phyloP scores from a whole-genome alignment of 2,329 filamentous ascomycete genomes.

The Lachnellula arida region DNA sequence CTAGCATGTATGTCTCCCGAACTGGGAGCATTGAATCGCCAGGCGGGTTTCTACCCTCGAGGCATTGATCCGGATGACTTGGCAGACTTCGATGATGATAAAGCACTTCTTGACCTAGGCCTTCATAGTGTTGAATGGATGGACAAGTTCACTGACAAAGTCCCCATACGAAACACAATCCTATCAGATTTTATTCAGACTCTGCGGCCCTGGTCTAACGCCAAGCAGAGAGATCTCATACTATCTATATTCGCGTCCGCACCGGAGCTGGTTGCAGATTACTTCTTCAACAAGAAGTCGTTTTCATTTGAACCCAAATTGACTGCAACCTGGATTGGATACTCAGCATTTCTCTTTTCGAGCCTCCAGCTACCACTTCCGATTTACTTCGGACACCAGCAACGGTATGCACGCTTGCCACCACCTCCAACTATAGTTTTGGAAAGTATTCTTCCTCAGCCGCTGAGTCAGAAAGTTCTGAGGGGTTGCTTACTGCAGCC shows the following conservation, averaged over 20 bases:
- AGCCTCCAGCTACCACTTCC: conserved; percentile 73
- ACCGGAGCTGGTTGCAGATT: conserved; percentile 83
- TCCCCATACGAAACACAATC: conserved; percentile 74
- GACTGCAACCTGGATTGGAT: conserved; percentile 91
- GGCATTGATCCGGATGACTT: conserved; percentile 56
- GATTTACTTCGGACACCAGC: conserved; percentile 61
- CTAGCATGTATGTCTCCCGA: conserved; percentile 68
- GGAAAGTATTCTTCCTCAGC: conserved; percentile 80
- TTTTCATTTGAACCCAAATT: conserved; percentile 90
- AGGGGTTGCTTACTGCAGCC: conserved; percentile 74
- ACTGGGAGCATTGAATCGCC: conserved; percentile 70
- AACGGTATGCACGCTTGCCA: conserved; percentile 59
- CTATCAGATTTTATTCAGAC: conserved; percentile 74
- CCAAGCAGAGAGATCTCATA: conserved; percentile 75
- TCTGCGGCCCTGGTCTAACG: conserved; percentile 77
- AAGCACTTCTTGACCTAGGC: conserved; percentile 54
- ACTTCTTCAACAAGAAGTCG: conserved; percentile 73
- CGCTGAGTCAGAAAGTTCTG: conserved; percentile 74
- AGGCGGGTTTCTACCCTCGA: conserved; percentile 80
- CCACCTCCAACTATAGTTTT: conserved; percentile 75
- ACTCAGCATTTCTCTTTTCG: conserved; percentile 82
- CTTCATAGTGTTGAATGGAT: conserved; percentile 68
- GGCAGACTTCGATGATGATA: conserved; percentile 39
- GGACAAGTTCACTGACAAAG: conserved; percentile 58
- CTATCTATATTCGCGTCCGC: conserved; percentile 73